Conservation (phyloP, 306 rosid genomes). For the Pyrus pyrifolia region DNA sequence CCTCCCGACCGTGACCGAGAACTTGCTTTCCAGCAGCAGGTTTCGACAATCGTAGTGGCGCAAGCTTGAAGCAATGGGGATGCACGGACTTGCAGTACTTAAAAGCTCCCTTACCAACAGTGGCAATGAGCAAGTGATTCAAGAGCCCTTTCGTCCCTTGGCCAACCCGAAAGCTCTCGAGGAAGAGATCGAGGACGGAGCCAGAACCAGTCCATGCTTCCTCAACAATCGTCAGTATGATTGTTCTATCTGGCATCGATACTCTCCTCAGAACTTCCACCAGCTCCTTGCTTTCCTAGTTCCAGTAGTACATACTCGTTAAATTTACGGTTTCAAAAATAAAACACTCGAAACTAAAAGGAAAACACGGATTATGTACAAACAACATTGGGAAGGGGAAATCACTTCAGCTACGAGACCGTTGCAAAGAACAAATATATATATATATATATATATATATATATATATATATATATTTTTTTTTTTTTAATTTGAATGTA, state of each 20-base stretch:
- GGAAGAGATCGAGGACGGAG: conserved; percentile 48
- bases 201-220: conserved; percentile 44
- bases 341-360: too few species aligned
- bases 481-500: too few species aligned
- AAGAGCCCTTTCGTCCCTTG: conserved; percentile 36
- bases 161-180: conserved; percentile 38
- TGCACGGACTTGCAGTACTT: conserved; percentile 34
- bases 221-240: conserved; percentile 45
- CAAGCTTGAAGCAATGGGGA: conserved; percentile 44
- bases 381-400: too few species aligned
- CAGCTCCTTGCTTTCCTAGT: conserved; percentile 16
- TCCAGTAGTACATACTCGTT: not conserved
- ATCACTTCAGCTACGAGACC: too few species aligned
- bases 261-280: conserved; percentile 30
- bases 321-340: too few species aligned
- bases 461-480: too few species aligned
- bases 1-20: conserved; percentile 20
- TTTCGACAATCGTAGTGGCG: conserved; percentile 13
- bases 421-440: too few species aligned
- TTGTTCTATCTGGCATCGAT: conserved; percentile 33
- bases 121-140: conserved; percentile 41
- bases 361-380: too few species aligned
- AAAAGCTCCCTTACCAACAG: conserved; percentile 34
- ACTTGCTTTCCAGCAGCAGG: conserved; percentile 1
- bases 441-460: too few species aligned